phyloP scores from a whole-genome alignment of 805 yeast species.

The Yamadazyma laniorum region DNA sequence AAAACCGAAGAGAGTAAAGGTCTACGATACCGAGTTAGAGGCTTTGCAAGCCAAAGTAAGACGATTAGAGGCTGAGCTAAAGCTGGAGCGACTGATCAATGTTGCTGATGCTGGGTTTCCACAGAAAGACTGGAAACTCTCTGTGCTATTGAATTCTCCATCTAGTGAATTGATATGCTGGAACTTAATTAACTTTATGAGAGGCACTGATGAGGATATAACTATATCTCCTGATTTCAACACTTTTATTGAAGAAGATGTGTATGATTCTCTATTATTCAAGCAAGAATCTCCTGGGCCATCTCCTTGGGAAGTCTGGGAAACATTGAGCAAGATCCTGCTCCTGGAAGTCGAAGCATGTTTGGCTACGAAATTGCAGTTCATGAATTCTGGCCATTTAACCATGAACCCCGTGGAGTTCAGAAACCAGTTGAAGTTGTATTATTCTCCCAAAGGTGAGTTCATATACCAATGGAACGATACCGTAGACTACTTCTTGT shows the following conservation, averaged over 20 bases:
- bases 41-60: constrained; percentile 17
- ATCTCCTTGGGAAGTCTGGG: constrained; percentile 1
- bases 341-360: constrained; percentile 1
- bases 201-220: constrained; percentile 10
- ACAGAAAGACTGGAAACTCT: constrained; percentile 12
- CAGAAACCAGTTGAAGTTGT: constrained; percentile 10
- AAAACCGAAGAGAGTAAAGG: constrained; percentile 19
- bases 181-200: constrained; percentile 21
- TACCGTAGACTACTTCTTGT: constrained; percentile 16
- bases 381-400: constrained; percentile 25
- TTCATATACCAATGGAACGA: constrained; percentile 3
- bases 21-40: constrained; percentile 24
- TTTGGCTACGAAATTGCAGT: constrained; percentile 18
- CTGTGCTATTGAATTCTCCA: constrained; percentile 24
- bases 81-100: background rate
- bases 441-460: constrained; percentile 15
- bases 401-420: constrained; percentile 23
- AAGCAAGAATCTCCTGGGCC: background rate
- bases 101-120: background rate
- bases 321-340: background rate
- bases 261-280: constrained; percentile 18
- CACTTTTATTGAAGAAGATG: constrained; percentile 22
- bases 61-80: constrained; percentile 12
- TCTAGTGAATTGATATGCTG: constrained; percentile 25
- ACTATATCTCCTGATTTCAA: constrained; percentile 23